Base-by-base conservation (phyloP, 306 rosid genomes). In the Vachellia pachyceras region DNA sequence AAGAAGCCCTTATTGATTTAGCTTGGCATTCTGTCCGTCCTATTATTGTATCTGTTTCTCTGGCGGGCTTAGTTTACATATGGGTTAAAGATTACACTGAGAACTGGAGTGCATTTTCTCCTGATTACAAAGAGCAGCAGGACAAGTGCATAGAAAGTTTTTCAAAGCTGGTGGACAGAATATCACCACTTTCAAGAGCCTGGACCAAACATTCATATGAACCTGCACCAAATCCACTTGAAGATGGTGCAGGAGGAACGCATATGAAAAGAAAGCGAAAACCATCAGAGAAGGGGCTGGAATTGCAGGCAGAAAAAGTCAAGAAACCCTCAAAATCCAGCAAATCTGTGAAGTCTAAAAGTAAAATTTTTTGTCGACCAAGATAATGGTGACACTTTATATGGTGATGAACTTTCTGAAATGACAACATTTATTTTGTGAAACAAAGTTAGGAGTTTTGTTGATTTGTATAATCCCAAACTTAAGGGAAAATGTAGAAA, bases 41-140 rank as follows among this genome's bases (percentile, higher is more conserved):
- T 11, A 88, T 96, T 79, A 91, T 96, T 40, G 98, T 89, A 80
- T 96, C 98, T 69, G 99, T 96, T 86, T 96, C 99, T 7, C 58
- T 91, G 88, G 85, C 92, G 64, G 98, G 99, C 73, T 70, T 90
- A 79, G 89, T 90, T 85, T 95, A 91, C 83, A 93, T 95, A 20
- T 95, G 99, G 97, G 99, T 98, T 35, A 95, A 95, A 88, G 99
- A 95, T 85, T 93, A 93, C 77, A 95, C 98, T 20, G 99, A 95
- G 90, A 93, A 92, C 77, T 93, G 98, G 99, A 95, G 99, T 89
- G 98, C 99, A 69, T 95, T 95, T 90, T 98, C 99, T 80, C 99
- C 98, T 65, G 99, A 95, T 83, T 95, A 93, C 83, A 95, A 95
- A 83, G 96, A 90, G 82, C 97, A 82, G 83, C 97, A 83, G 66